Base-by-base conservation (phyloP, 2,329 filamentous ascomycete genomes). In the Periconia macrospinosa region DNA sequence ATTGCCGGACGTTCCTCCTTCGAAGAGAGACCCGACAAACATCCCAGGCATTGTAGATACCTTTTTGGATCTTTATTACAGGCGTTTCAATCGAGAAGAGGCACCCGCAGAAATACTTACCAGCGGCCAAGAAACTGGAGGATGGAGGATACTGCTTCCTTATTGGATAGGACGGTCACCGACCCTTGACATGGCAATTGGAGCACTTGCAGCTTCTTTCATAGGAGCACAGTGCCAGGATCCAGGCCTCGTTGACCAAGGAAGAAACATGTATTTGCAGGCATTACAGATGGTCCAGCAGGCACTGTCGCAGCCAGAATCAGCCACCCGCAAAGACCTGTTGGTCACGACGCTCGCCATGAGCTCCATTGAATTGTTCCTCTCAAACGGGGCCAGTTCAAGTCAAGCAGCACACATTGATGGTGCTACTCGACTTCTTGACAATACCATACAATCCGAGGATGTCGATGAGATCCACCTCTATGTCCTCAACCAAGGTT, bases 101-200 rank as follows among this genome's bases (percentile, higher is more conserved):
- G 45, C 47, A 6, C 41, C 45, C 18, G 30, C 50, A 1, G 54
- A 59, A 17, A 37, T 48, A 15, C 51, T 61, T 5, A 53, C 55
- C 11, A 42, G 52, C 14, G 59, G 59, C 2, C 53, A 52, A n/a
- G 59, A 63, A 52, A 47, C 23, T 40, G 60, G 56, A 23, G 57
- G 60, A 15, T 65, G 62, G 62, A 53, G 59, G 47, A 23, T 47
- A 10, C 49, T 60, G 2, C 40, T 65, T 15, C 56, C 60, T 9
- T 43, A 41, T 13, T 65, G 60, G 61, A 30, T 63, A 15, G 59
- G 59, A 14, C 42, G 50, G 41, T 63, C 59, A 5, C 37, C 48
- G 3, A 55, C 63, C 19, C 48, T 65, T 18, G 62, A 65, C 30
- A 59, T 56, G 7, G 61, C 62, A 1, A 65, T 65, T 33, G 49